Base-by-base conservation (phyloP, 1,284 basidiomycete species). In the Sparassis latifolia region DNA sequence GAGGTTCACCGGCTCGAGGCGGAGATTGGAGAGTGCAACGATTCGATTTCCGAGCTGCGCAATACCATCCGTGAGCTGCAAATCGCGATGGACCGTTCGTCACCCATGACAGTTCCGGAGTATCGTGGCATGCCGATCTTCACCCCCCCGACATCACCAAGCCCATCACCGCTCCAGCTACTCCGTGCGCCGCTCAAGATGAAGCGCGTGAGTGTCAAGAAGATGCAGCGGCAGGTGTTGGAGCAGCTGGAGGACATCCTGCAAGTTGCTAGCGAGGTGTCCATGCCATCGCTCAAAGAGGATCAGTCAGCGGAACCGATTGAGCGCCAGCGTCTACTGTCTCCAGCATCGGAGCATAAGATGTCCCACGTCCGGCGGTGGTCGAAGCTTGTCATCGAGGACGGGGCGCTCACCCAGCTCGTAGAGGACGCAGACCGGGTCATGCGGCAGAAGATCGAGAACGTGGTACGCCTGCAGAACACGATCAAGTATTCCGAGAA, bases 401-500 rank as follows among this genome's bases (percentile, higher is more conserved):
- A 99, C 63, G 73, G 82, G 0, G 95, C 92, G 0, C 73, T 99
- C 48, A 75, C 80, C 4, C 80, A 90, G 58, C 78, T 99, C 33
- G 79, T 89, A 49, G 80, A 85, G 52, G 95, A 99, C 63, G 87
- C 87, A 5, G 92, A 95, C 59, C 81, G 87, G 37, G 80, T 96
- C 37, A 89, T 97, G 76, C 79, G 90, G 37, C 84, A 90, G 67
- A 99, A 99, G 76, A 82, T 95, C 55, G 95, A 95, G 69, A 93
- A 89, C 55, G 90, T 98, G 44, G 92, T 94, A 52, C 87, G 97
- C 41, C 88, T 99, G 86, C 91, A 97, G 70, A 98, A 97, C 66
- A 98, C 94, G 29, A 97, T 99, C 58, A 79, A 92, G 53, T 99
- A 99, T 68, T 88, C 93, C 35, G 97, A 99, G 72, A 97, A 97